phyloP scores from a whole-genome alignment of 2,329 filamentous ascomycete species.

The Scedosporium minutisporum region DNA sequence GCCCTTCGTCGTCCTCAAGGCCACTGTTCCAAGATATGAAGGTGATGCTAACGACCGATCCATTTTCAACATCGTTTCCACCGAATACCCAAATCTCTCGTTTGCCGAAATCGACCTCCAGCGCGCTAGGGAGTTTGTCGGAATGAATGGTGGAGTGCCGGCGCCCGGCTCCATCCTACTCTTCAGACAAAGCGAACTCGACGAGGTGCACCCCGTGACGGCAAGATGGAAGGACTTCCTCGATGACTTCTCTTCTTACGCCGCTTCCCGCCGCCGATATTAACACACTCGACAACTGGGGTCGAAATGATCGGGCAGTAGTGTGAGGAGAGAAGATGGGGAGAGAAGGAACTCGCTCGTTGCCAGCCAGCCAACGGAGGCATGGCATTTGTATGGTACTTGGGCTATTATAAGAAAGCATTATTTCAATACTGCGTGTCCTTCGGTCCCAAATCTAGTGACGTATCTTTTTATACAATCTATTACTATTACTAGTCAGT shows the following conservation, averaged over 20 bases:
- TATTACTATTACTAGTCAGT: too few species aligned
- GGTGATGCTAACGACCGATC: neutral
- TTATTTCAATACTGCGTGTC: too few species aligned
- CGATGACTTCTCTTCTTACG: neutral
- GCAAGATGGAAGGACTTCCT: neutral
- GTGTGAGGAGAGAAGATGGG: neutral
- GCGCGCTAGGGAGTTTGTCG: neutral
- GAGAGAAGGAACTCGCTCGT: neutral
- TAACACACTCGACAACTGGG: neutral
- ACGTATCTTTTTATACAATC: too few species aligned
- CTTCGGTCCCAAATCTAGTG: too few species aligned
- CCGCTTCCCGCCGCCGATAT: neutral
- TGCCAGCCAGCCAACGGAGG: neutral
- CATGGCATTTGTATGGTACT: neutral
- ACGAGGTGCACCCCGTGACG: neutral
- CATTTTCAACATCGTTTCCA: neutral
- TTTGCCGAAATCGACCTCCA: neutral
- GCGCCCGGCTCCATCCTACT: neutral
- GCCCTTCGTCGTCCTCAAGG: neutral
- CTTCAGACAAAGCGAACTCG: neutral
- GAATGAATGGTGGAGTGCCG: neutral
- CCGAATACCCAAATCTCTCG: neutral
- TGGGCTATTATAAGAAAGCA: neutral
- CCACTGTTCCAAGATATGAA: neutral
- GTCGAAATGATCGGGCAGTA: neutral